Percentiles rank a stretch among this genome's conserved stretches.
Conservation (phyloP, 129 eudicot species). For the Chrysanthemum seticuspe region DNA sequence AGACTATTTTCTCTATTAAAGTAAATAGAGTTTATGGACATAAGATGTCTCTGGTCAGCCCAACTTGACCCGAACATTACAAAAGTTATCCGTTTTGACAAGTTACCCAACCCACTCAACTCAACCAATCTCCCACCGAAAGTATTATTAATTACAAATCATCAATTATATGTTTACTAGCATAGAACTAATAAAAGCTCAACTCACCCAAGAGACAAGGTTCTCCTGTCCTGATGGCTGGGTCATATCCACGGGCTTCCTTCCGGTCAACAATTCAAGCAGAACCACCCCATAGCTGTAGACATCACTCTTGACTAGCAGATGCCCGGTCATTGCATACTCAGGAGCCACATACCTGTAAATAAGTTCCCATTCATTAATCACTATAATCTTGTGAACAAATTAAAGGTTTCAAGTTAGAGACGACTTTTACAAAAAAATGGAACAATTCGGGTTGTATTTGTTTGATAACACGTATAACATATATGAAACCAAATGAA, state of each 20-base stretch:
- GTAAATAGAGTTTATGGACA: not conserved
- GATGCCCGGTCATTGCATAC: constrained; percentile 99
- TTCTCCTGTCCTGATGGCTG: constrained; percentile 99
- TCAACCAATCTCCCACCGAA: not conserved
- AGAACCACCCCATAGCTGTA: constrained; percentile 99
- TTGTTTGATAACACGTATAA: too few species aligned
- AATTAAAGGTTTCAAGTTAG: constrained; percentile 3
- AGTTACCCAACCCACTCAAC: not conserved
- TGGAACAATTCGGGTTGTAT: too few species aligned
- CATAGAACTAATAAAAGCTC: not conserved
- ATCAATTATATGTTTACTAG: not conserved
- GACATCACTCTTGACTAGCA: constrained; percentile 93
- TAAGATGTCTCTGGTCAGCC: not conserved
- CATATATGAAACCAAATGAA: too few species aligned
- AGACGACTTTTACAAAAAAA: not conserved
- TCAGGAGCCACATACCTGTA: constrained; percentile 97
- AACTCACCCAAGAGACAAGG: constrained; percentile 97
- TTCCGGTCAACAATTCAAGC: constrained; percentile 89
- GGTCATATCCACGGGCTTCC: constrained; percentile 94
- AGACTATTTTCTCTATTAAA: not conserved
- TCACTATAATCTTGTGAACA: constrained; percentile 1
- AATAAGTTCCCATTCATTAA: constrained; percentile 20
- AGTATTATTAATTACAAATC: not conserved
- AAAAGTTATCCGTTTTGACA: not conserved
- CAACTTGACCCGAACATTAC: not conserved